Base-by-base conservation (phyloP, 2,329 filamentous ascomycete genomes). In the Botryotinia calthae region DNA sequence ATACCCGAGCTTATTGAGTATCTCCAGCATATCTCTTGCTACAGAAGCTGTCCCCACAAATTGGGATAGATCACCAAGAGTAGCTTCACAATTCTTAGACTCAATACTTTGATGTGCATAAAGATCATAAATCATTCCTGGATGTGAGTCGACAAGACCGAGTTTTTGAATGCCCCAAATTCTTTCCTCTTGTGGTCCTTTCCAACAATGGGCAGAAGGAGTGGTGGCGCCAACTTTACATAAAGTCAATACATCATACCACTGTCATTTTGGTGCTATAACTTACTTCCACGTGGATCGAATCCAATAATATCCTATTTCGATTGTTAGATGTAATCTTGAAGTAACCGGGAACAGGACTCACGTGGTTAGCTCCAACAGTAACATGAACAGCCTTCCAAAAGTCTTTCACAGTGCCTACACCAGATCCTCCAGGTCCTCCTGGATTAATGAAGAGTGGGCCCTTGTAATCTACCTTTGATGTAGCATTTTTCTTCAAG, bases 201-300 rank as follows among this genome's bases (percentile, higher is more conserved):
- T 79, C 85, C 86, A 88, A 76, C 86, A 88, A 61, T 86, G 83
- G 18, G 86, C 79, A 10, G 83, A 78, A 0, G 86, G 86, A 1
- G 84, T 80, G 1, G 86, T 85, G 8, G 83, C 82, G 10, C 86
- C 72, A 82, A 83, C 44, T 66, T 66, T 22, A 7, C 8, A 9
- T 44, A 64, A 14, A 65, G 44, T 51, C 22, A 66, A 37, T 18
- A 51, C 7, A 66, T 4, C 1, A 51, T n/a, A 3, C 51, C 12
- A 37, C 3, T 10, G 4, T 48, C 1, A 18, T 22, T 34, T 44
- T 51, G 12, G 1, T n/a, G 20, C 22, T 25, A 20, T 1, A 37
- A 66, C 44, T 66, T 37, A 66, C 44, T 79, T 37, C 86, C 86
- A 34, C 86, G 82, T 4, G 86, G 85, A 61, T 87, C 86, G 63